A percentile compares a stretch with the other conserved stretches of the same genome.
Evolutionary conservation across 2,329 filamentous ascomycete genomes (phyloP).

Genomic region (Tolypocladium sp.): DNA sequence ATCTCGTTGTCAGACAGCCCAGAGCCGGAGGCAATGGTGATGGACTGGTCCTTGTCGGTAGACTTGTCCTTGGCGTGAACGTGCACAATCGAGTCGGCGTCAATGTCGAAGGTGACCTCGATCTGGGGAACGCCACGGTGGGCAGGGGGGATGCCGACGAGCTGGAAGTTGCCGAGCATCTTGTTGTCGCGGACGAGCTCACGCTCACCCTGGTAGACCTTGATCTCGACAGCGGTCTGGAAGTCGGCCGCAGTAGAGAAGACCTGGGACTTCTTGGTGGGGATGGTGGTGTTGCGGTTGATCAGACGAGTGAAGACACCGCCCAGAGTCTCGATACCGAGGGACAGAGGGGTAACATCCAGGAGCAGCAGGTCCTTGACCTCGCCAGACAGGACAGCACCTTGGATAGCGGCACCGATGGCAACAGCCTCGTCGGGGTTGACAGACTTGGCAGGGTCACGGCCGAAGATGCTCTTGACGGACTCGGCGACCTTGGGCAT

Average conservation of each 20-base stretch:
- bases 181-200: slow-evolving; percentile 99
- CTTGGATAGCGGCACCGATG: slow-evolving; percentile 94
- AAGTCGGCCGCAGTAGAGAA: slow-evolving; percentile 97
- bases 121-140: slow-evolving; percentile 94
- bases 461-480: slow-evolving; percentile 93
- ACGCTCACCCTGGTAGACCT: slow-evolving; percentile 99
- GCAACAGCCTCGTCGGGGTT: slow-evolving; percentile 98
- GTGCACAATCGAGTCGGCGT: slow-evolving; percentile 95
- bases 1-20: slow-evolving; percentile 94
- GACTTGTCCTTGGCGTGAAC: slow-evolving; percentile 99
- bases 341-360: slow-evolving; percentile 90
- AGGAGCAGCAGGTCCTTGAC: slow-evolving; percentile 93
- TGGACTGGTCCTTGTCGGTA: slow-evolving; percentile 98
- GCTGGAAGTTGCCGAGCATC: slow-evolving; percentile 97
- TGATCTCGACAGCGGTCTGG: slow-evolving; percentile 98
- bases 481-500: slow-evolving; percentile 98
- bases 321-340: slow-evolving; percentile 96
- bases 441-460: slow-evolving; percentile 93
- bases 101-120: slow-evolving; percentile 98
- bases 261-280: slow-evolving; percentile 97
- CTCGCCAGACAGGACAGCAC: slow-evolving; percentile 91
- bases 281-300: slow-evolving; percentile 98
- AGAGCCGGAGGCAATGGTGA: slow-evolving; percentile 96
- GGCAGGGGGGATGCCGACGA: slow-evolving; percentile 91
- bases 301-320: slow-evolving; percentile 97